A percentile compares a stretch with the other conserved stretches of the same genome.
phyloP scores from a whole-genome alignment of 1,284 basidiomycete species.

The Macrocybe sp. region DNA sequence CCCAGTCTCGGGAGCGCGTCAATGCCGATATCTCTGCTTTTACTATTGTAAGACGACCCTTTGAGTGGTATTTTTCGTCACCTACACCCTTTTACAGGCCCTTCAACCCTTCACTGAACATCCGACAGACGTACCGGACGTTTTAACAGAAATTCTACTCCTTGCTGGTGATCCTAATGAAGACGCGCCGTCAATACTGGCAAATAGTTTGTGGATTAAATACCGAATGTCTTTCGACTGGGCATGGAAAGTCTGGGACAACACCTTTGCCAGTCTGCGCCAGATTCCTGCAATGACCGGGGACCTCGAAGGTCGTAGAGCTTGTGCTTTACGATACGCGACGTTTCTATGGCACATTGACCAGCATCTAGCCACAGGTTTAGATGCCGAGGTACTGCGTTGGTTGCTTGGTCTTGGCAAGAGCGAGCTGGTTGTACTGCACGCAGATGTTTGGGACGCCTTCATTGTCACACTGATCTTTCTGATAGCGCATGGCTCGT shows the following conservation, averaged over 20 bases:
- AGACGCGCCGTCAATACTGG: conserved; percentile 63
- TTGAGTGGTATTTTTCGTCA: conserved; percentile 3
- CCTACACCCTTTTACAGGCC: conserved; percentile 26
- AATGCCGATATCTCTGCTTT: conserved; percentile 53
- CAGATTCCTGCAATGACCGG: conserved; percentile 54
- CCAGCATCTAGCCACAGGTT: conserved; percentile 64
- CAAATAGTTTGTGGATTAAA: conserved; percentile 73
- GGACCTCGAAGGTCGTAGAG: conserved; percentile 39
- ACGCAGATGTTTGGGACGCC: conserved; percentile 59
- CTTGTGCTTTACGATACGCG: conserved; percentile 59
- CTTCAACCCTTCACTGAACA: conserved; percentile 40
- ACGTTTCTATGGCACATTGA: conserved; percentile 67
- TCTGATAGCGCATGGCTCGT: conserved; percentile 60
- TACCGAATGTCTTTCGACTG: conserved; percentile 66
- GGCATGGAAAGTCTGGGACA: conserved; percentile 79
- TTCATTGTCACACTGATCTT: conserved; percentile 57
- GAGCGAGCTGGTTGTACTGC: conserved; percentile 53
- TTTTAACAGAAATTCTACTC: conserved; percentile 62
- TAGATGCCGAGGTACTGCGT: conserved; percentile 59
- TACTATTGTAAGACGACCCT: conserved; percentile 42
- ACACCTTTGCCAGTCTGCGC: conserved; percentile 63
- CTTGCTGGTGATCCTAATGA: conserved; percentile 51
- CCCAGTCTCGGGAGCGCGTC: conserved; percentile 51
- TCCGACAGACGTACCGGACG: conserved; percentile 47
- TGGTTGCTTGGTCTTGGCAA: conserved; percentile 68